Evolutionary conservation across 106 monocot genomes (phyloP).

Genomic region (Phalaenopsis equestris): DNA sequence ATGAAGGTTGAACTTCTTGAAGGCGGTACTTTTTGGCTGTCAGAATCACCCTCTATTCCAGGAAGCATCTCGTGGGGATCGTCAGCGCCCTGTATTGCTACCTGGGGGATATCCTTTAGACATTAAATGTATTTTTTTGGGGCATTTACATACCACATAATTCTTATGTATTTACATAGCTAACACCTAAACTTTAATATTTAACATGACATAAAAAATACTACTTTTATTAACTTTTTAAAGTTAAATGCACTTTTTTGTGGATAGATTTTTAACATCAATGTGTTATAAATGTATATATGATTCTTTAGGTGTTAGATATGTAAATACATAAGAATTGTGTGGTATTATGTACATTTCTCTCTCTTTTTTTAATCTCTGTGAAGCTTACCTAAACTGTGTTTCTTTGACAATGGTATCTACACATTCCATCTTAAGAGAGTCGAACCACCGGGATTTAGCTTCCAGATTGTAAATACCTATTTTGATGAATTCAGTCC

Average conservation of each 20-base stretch:
- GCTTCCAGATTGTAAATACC: constrained; percentile 92
- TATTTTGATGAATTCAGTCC: constrained; percentile 79
- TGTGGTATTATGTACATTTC: no score
- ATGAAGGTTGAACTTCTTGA: constrained; percentile 89
- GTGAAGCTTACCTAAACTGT: background rate
- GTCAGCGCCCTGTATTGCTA: constrained; percentile 77
- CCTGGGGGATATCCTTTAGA: constrained; percentile 96
- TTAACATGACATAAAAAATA: no score
- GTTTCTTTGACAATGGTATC: constrained; percentile 62
- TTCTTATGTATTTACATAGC: no score
- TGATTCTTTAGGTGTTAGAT: no score
- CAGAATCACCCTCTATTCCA: constrained; percentile 94
- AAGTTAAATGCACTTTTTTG: no score
- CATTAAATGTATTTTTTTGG: background rate
- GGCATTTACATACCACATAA: no score
- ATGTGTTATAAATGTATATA: no score
- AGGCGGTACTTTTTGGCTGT: constrained; percentile 98
- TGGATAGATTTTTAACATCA: no score
- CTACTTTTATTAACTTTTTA: no score
- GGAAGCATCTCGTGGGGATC: constrained; percentile 95
- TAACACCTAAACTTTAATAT: no score
- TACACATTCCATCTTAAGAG: constrained; percentile 96
- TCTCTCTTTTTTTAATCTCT: background rate
- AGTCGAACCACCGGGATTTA: constrained; percentile 84
- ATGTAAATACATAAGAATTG: no score